Evolutionary conservation across 148 eudicot species (phyloP).

Genomic region (Nepenthes gracilis): DNA sequence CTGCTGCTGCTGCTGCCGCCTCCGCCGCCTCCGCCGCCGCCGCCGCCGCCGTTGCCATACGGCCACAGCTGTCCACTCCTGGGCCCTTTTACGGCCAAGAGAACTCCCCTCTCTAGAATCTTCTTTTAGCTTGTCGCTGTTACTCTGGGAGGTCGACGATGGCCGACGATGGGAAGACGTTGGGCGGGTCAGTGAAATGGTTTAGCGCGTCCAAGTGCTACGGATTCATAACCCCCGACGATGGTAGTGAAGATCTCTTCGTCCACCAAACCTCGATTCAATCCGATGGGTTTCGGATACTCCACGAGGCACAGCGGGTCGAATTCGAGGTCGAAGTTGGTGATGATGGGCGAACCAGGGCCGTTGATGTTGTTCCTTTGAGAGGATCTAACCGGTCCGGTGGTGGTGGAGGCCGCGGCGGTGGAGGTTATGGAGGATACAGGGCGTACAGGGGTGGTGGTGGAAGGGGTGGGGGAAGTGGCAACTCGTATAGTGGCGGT

Average conservation of each 20-base stretch:
- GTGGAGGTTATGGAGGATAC: constrained; percentile 2
- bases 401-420: constrained; percentile 3
- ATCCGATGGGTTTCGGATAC: constrained; percentile 51
- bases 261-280: constrained; percentile 58
- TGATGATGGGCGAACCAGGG: constrained; percentile 48
- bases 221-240: constrained; percentile 53
- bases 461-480: constrained; percentile 3
- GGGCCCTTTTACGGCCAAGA: too few relatives aligned
- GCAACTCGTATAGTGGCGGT: constrained; percentile 2
- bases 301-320: constrained; percentile 49
- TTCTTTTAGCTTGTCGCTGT: too few relatives aligned
- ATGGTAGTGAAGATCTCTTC: constrained; percentile 44
- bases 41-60: too few relatives aligned
- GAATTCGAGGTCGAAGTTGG: constrained; percentile 33
- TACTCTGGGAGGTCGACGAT: not conserved
- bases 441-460: not conserved
- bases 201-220: constrained; percentile 64
- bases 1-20: too few relatives aligned
- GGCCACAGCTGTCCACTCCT: too few relatives aligned
- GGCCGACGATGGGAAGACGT: constrained; percentile 2
- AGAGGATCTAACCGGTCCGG: constrained; percentile 7
- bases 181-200: constrained; percentile 48
- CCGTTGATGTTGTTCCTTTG: constrained; percentile 32
- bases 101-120: too few relatives aligned
- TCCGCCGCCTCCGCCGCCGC: too few relatives aligned